A percentile compares a stretch with the other conserved stretches of the same genome.
phyloP scores from a whole-genome alignment of 2,329 filamentous ascomycete species.

The Fusarium algeriense region DNA sequence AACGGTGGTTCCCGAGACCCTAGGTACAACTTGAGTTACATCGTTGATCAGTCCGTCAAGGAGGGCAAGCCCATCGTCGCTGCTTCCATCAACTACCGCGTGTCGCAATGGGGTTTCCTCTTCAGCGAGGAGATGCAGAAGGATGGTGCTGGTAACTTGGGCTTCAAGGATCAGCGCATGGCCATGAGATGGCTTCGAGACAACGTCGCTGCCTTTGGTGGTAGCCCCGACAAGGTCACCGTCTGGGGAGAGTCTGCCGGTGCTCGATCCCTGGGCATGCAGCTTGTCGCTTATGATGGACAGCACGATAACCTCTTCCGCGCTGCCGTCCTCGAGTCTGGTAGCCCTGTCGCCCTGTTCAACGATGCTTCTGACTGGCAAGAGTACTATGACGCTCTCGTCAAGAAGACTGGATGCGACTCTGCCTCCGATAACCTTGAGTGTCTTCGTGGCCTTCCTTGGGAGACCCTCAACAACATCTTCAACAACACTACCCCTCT shows the following conservation, averaged over 20 bases:
- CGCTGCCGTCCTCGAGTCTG: slow-evolving; percentile 63
- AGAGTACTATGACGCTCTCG: slow-evolving; percentile 49
- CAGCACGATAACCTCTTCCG: slow-evolving; percentile 66
- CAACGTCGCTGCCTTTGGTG: slow-evolving; percentile 64
- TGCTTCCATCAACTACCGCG: slow-evolving; percentile 64
- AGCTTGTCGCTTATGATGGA: slow-evolving; percentile 65
- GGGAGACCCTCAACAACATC: slow-evolving; percentile 48
- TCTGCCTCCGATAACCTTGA: slow-evolving; percentile 41
- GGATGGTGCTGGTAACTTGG: slow-evolving; percentile 63
- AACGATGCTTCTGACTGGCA: slow-evolving; percentile 42
- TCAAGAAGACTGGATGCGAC: slow-evolving; percentile 43
- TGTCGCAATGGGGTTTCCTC: slow-evolving; percentile 66
- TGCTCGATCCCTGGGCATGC: slow-evolving; percentile 61
- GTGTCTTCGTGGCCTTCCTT: slow-evolving; percentile 51
- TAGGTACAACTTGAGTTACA: slow-evolving; percentile 71
- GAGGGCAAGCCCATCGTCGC: slow-evolving; percentile 63
- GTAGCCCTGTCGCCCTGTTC: slow-evolving; percentile 51
- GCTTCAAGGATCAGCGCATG: slow-evolving; percentile 63
- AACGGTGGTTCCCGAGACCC: slow-evolving; percentile 44
- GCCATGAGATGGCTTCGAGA: slow-evolving; percentile 64
- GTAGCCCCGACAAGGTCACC: slow-evolving; percentile 60
- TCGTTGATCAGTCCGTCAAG: slow-evolving; percentile 63
- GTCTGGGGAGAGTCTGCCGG: slow-evolving; percentile 68
- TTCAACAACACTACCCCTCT: slow-evolving; percentile 45
- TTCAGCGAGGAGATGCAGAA: slow-evolving; percentile 57